These are phyloP conservation scores for Alternaria novae-zelandiae DNA, from an alignment of 2,329 filamentous ascomycete species.

Conservation along the genomic window DNA sequence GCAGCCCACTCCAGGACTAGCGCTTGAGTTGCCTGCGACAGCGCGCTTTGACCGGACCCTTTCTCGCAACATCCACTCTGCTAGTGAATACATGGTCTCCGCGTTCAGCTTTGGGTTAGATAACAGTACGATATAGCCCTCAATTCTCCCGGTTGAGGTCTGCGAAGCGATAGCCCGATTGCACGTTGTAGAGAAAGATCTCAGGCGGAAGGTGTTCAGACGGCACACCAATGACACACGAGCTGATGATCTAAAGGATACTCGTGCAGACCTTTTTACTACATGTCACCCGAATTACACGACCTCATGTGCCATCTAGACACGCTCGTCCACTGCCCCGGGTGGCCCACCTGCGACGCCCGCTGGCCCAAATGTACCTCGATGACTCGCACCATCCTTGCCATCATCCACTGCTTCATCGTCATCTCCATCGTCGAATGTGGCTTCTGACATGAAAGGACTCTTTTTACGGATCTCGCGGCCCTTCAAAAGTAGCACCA, in stretches of 20 bases:
- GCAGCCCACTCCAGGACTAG: neutral
- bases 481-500: conserved; percentile 52
- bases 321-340: neutral
- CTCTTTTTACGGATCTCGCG: conserved; percentile 45
- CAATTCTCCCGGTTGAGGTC: neutral
- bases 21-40: neutral
- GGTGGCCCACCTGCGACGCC: conserved; percentile 17
- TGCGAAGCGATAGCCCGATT: neutral
- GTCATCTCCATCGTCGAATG: conserved; percentile 20
- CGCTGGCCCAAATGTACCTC: conserved; percentile 10
- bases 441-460: conserved; percentile 46
- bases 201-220: neutral
- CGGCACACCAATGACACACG: too few species aligned
- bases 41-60: neutral
- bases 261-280: too few species aligned
- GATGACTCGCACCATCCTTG: neutral
- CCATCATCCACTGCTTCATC: conserved; percentile 3
- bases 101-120: neutral
- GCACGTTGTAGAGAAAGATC: neutral
- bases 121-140: neutral
- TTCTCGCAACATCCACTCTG: too few species aligned
- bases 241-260: too few species aligned
- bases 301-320: neutral
- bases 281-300: neutral
- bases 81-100: neutral